phyloP scores from a whole-genome alignment of 768 basidiomycete genomes.

The Leccinum subgranulosum region DNA sequence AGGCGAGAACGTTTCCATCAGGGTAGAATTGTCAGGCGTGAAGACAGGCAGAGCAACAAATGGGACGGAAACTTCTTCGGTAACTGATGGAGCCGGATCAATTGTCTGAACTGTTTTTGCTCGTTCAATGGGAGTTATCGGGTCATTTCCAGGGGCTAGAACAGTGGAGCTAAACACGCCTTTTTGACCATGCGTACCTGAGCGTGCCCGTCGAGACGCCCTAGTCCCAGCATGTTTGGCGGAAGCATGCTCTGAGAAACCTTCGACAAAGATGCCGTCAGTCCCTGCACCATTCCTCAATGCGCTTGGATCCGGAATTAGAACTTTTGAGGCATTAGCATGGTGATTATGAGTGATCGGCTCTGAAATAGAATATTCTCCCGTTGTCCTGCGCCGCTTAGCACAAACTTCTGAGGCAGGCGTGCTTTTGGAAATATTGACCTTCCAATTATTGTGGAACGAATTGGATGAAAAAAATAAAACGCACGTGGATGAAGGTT shows the following conservation, averaged over 20 bases:
- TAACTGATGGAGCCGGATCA: slow-evolving; percentile 3
- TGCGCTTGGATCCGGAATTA: not conserved
- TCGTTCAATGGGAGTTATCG: not conserved
- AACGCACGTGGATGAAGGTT: slow-evolving; percentile 14
- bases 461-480: not conserved
- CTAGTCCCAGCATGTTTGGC: not conserved
- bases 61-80: not conserved
- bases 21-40: not conserved
- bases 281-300: slow-evolving; percentile 3
- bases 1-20: not conserved
- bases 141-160: slow-evolving; percentile 1
- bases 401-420: not conserved
- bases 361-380: not conserved
- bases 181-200: not conserved
- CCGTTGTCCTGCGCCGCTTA: slow-evolving; percentile 9
- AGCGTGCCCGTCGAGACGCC: not conserved
- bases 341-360: not conserved
- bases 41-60: not conserved
- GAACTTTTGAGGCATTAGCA: not conserved
- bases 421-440: not conserved
- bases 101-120: not conserved
- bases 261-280: not conserved
- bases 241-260: not conserved
- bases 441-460: not conserved
- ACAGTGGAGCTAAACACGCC: slow-evolving; percentile 11